These are phyloP conservation scores for Picea sitchensis DNA, from an alignment of 75 land plant genomes.

Conservation along the genomic window DNA sequence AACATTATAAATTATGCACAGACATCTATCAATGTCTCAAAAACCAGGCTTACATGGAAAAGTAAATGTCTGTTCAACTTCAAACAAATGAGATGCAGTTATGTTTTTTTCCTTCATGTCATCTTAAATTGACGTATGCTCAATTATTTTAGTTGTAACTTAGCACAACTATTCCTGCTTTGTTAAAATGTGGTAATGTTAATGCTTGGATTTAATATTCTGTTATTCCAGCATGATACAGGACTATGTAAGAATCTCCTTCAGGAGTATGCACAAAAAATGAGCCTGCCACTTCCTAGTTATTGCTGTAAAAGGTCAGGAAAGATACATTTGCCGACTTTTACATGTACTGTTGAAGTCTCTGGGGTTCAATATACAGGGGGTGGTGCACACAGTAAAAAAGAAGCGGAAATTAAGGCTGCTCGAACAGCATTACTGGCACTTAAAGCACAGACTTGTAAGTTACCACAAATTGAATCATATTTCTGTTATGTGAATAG, in stretches of 20 bases:
- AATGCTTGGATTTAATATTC: background rate
- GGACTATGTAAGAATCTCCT: constrained; percentile 25
- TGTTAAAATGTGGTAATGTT: background rate
- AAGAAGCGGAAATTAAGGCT: constrained; percentile 26
- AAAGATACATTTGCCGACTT: constrained; percentile 14
- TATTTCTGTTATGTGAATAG: background rate
- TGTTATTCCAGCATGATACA: constrained; percentile 14
- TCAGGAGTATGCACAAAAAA: constrained; percentile 27
- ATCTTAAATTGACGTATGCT: background rate
- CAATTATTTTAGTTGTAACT: background rate
- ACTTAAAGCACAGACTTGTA: constrained; percentile 7
- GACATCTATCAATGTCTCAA: too few relatives aligned
- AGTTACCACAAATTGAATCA: background rate
- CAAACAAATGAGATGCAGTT: too few relatives aligned
- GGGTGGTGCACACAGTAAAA: constrained; percentile 17
- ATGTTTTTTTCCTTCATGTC: too few relatives aligned
- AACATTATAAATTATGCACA: too few relatives aligned
- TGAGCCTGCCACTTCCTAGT: constrained; percentile 10
- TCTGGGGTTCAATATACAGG: constrained; percentile 19
- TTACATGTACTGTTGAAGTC: constrained; percentile 16
- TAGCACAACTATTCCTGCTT: background rate
- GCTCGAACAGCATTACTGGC: constrained; percentile 24
- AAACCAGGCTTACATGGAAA: too few relatives aligned
- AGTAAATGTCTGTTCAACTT: too few relatives aligned
- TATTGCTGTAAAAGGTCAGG: constrained; percentile 17